These are phyloP conservation scores for Sporothrix variecibatus DNA, from an alignment of 2,329 filamentous ascomycete species.

Conservation along the genomic window DNA sequence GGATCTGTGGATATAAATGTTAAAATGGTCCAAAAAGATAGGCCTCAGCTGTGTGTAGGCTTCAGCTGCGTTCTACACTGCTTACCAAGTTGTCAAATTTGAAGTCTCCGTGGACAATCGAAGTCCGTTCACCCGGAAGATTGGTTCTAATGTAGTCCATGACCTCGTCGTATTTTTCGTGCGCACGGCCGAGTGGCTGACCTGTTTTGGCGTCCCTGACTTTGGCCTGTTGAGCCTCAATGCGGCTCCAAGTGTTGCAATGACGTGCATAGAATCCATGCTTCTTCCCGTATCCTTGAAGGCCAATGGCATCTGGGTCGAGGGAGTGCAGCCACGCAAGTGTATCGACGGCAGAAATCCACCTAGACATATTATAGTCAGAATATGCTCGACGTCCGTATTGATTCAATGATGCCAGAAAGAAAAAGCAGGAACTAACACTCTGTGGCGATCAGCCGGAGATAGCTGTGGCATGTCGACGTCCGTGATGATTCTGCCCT, in stretches of 20 bases:
- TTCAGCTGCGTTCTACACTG: no score
- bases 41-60: no score
- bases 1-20: no score
- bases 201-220: neutral
- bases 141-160: neutral
- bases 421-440: no score
- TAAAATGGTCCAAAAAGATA: no score
- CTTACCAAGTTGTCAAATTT: neutral
- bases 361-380: neutral
- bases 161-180: neutral
- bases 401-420: no score
- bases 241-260: neutral
- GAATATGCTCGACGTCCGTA: neutral
- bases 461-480: neutral
- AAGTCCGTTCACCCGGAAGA: neutral
- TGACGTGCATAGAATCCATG: neutral
- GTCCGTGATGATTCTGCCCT: neutral
- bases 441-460: neutral
- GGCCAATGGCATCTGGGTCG: neutral
- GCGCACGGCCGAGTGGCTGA: neutral
- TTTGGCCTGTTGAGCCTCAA: neutral
- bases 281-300: neutral
- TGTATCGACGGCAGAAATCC: neutral
- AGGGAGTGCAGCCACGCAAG: neutral
- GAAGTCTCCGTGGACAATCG: neutral